These are phyloP conservation scores for Talaromyces sp. DNA, from an alignment of 2,329 filamentous ascomycete genomes.

Conservation along the genomic window DNA sequence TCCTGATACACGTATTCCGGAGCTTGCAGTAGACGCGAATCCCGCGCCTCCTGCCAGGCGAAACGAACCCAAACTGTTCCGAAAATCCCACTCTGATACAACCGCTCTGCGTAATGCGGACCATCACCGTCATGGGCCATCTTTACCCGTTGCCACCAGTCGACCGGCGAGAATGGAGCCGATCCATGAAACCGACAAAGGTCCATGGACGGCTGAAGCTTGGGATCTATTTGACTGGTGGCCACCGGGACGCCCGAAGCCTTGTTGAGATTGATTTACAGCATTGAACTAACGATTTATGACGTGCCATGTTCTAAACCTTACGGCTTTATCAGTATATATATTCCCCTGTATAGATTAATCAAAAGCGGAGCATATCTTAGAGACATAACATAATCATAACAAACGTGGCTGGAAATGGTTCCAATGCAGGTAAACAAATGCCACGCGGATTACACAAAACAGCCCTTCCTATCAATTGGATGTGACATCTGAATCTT, in stretches of 20 bases:
- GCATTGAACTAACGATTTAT: background rate
- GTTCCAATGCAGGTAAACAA: background rate
- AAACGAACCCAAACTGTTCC: slow-evolving; percentile 16
- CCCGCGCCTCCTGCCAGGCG: background rate
- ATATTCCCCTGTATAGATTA: background rate
- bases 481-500: background rate
- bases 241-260: slow-evolving; percentile 35
- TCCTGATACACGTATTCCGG: background rate
- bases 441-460: background rate
- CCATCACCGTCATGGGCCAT: slow-evolving; percentile 5
- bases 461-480: background rate
- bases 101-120: slow-evolving; percentile 21
- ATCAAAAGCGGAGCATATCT: background rate
- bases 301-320: background rate
- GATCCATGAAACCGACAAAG: slow-evolving; percentile 24
- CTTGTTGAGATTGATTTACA: slow-evolving; percentile 10
- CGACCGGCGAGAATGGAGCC: slow-evolving; percentile 14
- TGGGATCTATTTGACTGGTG: slow-evolving; percentile 41
- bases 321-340: background rate
- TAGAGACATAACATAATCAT: background rate
- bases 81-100: slow-evolving; percentile 34
- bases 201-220: slow-evolving; percentile 40
- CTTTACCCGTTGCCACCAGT: slow-evolving; percentile 14
- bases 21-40: background rate
- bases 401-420: background rate